Base-by-base conservation (phyloP, 352 stramenopile species). In the Aphanomyces stellatus region DNA sequence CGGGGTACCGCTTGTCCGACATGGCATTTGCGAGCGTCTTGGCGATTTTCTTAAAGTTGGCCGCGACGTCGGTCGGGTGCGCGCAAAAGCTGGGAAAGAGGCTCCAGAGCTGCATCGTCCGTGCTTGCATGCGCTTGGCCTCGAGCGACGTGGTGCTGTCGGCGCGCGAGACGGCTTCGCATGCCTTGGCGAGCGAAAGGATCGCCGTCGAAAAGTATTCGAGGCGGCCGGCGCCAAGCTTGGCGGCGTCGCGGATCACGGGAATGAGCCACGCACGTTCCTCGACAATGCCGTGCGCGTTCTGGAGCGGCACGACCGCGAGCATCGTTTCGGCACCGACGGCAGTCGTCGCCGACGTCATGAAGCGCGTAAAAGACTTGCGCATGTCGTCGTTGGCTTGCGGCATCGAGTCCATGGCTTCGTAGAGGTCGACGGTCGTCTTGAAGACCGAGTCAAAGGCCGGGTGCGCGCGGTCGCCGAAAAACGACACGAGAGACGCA, bases 11-110 rank as follows among this genome's bases (percentile, higher is more conserved):
- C 74, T 93, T 82, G 73, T 95, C 87, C 31, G 79, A 79, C 83
- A 95, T 92, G 37, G 87, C 87, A 53, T 91, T 95, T 15, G 85
- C 84, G 8, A 95, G 75, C 40, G 89, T 69, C 81, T 95, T 95
- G 49, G 87, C 87, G 42, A 95, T 77, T 69, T 82, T 89, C 77
- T 92, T 92, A 65, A 95, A 95, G 31, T 82, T 82, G 33, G 74
- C 75, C 66, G 88, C 80, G 53, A 95, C 79, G 69, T 95, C 87
- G 28, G 83, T 68, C 3, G 81, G 81, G 65, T 81, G 79, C 28
- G 78, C 74, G 48, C 84, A 93, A 42, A 95, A 79, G 64, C 77
- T 91, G 6, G 87, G 87, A 71, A 95, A 95, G 3, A 93, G 65
- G 17, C 74, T 72, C 87, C 87, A 95, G 34, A 95, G 69, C 71